Evolutionary conservation across 129 eudicot genomes (phyloP).

Genomic region (Silybum marianum): DNA sequence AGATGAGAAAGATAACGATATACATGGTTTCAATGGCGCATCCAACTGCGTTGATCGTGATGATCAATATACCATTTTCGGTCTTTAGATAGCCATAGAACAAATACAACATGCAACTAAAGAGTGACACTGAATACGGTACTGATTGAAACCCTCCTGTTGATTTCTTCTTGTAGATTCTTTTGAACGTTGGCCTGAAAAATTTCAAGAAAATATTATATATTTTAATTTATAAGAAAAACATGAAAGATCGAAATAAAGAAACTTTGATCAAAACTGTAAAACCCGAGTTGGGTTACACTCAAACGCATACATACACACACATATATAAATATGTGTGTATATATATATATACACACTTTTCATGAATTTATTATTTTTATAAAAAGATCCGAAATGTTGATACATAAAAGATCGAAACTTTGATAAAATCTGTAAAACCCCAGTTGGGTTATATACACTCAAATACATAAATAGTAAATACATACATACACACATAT

Average conservation of each 20-base stretch:
- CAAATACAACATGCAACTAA: constrained; percentile 62
- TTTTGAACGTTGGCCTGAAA: constrained; percentile 67
- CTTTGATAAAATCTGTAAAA: neutral
- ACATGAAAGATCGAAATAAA: neutral
- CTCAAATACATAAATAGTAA: too few relatives aligned
- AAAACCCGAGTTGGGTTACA: neutral
- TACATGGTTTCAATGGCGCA: constrained; percentile 38
- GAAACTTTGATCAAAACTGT: neutral
- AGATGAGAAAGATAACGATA: constrained; percentile 47
- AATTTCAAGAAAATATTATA: neutral
- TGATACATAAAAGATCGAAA: neutral
- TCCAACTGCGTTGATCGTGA: constrained; percentile 61
- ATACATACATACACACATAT: too few relatives aligned
- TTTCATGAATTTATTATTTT: neutral
- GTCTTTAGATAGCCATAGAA: constrained; percentile 57
- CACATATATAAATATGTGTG: too few relatives aligned
- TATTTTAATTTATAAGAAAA: neutral
- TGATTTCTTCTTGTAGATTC: constrained; percentile 63
- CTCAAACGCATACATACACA: too few relatives aligned
- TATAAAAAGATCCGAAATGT: neutral
- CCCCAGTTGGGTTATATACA: neutral
- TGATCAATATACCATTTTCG: constrained; percentile 43
- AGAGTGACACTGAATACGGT: constrained; percentile 69
- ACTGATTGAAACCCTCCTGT: constrained; percentile 67
- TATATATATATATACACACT: neutral